Base-by-base conservation (phyloP, 805 yeast genomes). In the Kodamaea kaohsiungensis region DNA sequence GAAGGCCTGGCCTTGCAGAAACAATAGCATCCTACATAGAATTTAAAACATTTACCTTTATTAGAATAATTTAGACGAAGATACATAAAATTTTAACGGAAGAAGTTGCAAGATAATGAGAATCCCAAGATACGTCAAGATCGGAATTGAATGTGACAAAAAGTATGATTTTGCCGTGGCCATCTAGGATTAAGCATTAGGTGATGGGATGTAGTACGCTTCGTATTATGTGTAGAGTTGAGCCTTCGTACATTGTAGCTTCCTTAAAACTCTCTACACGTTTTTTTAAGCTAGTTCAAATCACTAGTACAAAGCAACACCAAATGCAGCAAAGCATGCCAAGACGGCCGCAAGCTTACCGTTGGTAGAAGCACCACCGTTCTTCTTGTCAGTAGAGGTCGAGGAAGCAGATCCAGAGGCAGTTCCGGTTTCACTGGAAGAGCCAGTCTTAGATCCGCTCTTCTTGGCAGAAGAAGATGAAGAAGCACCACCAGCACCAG, bases 401-500 rank as follows among this genome's bases (percentile, higher is more conserved):
- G 56, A 39, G 16, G 67, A 45, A 12, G 68, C 51, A 33, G 69
- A 57, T 18, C 58, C 51, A 47, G 59, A 43, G 19, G 55, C 59
- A 49, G 76, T 56, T 45, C 72, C 54, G 40, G 75, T 55, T 37
- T 66, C 55, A 50, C 73, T 54, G 51, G 73, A 58, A 52, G 58
- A 53, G 47, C 62, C 61, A 57, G 52, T 53, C 50, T 59, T 46
- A 4, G 35, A 30, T 8, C 35, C 35, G 35, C 35, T 30, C 51
- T 67, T 66, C 69, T 71, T 72, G 53, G 83, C 67, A 47, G 80
- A 63, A 43, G 83, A 69, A 49, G 78, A 69, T 46, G 80, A 73
- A 52, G 81, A 66, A 55, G 80, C 67, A 54, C 77, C 64, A 49
- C 72, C 63, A 61, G 85, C 86, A 73, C 86, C 88, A 64, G 81